These are phyloP conservation scores for Euphorbia pulcherrima DNA, from an alignment of 345 rosid genomes.

Conservation along the genomic window DNA sequence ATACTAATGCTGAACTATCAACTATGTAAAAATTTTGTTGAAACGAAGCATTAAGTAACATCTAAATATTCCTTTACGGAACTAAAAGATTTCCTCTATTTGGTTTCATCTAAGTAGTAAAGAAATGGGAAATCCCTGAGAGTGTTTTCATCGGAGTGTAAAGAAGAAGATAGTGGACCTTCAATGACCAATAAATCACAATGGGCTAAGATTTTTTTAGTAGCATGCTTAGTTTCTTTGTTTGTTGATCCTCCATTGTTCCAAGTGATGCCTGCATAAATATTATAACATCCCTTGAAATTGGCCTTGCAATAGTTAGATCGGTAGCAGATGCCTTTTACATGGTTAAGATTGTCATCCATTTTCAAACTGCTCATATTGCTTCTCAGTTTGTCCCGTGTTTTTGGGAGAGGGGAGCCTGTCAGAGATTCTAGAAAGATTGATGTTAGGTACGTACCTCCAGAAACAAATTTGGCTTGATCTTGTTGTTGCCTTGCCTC, in stretches of 20 bases:
- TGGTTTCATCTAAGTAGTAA: too few species aligned
- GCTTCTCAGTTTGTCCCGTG: slow-evolving; percentile 92
- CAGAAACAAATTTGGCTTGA: slow-evolving; percentile 62
- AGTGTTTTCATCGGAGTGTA: slow-evolving; percentile 67
- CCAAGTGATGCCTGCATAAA: slow-evolving; percentile 49
- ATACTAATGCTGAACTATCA: too few species aligned
- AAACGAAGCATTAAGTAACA: too few species aligned
- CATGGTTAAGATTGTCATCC: slow-evolving; percentile 55
- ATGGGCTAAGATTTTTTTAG: slow-evolving; percentile 73
- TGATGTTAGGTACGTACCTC: slow-evolving; percentile 54
- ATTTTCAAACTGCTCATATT: slow-evolving; percentile 68
- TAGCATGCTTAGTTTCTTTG: slow-evolving; percentile 67
- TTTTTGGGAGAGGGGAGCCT: slow-evolving; percentile 90
- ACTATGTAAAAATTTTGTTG: too few species aligned
- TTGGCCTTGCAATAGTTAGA: slow-evolving; percentile 55
- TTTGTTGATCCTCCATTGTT: slow-evolving; percentile 81
- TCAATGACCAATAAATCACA: slow-evolving; percentile 47
- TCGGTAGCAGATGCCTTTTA: slow-evolving; percentile 73
- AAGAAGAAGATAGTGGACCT: slow-evolving; percentile 70
- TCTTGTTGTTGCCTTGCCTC: slow-evolving; percentile 72
- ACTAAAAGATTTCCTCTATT: too few species aligned
- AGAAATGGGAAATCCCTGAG: slow-evolving; percentile 45
- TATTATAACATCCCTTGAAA: slow-evolving; percentile 51
- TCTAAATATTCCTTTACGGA: too few species aligned
- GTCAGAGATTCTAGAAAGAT: slow-evolving; percentile 63